Evolutionary conservation across 169 alveolate species (phyloP), one percentile per base, ranked within the genome.

Genomic region (Plasmodium vivax): DNA sequence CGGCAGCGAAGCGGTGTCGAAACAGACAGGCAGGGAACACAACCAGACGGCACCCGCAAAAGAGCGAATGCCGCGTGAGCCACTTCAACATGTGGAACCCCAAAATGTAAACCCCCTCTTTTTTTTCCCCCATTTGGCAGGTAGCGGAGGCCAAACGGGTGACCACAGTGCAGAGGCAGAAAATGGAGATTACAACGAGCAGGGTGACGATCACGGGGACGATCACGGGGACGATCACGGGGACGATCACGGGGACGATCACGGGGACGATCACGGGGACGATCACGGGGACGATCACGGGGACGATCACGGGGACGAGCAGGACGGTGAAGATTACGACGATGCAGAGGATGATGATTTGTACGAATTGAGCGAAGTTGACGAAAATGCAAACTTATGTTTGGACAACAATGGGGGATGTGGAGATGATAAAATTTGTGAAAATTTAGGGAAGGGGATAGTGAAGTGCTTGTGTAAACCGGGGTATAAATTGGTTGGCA

Each of bases 371-470:
- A 2, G 7, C 0, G 77, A 68, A 0, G 12, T 16, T 19, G 80
- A 73, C 19, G 93, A 85, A 23, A 73, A 56, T 58, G 73, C 10
- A 75, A 41, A 74, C 19, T 10, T 54, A 19, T 90, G 94, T n/a
- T 30, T 2, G 38, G 68, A 56, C 2, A 81, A 90, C 16, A 90
- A 90, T 90, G 94, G 94, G 2, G 91, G 83, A 14, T 90, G 94
- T 90, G 91, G 94, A 23, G 56, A 62, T n/a, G 84, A 81, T 32
- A 36, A 80, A 81, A 5, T 90, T 41, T 90, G 94, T 90, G 92
- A 82, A 54, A 2, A 79, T 27, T n/a, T 90, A 27, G 84, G 83
- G n/a, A 4, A 19, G 9, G 62, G 84, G 4, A 56, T 5, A 47
- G 91, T 90, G 34, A 81, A 81, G 73, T 90, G 94, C 27, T 30